A percentile compares a stretch with the other conserved stretches of the same genome.
phyloP scores from a whole-genome alignment of 2,329 filamentous ascomycete genomes.

The Trichophaea hybrida region DNA sequence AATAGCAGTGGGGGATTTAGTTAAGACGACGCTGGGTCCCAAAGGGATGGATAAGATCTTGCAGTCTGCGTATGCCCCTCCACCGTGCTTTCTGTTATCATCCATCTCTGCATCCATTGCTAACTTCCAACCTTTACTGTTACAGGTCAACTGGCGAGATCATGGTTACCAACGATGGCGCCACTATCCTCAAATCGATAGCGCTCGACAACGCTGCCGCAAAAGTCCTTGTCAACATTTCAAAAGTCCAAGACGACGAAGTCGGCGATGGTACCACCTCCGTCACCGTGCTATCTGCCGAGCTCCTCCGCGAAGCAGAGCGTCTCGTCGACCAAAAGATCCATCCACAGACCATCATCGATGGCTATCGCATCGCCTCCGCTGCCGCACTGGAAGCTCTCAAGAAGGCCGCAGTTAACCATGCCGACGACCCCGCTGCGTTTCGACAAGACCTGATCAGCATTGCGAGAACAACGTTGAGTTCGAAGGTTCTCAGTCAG shows the following conservation, averaged over 20 bases:
- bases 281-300: constrained; percentile 88
- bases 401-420: constrained; percentile 72
- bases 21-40: constrained; percentile 91
- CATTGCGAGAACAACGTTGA: constrained; percentile 88
- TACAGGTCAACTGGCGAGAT: constrained; percentile 82
- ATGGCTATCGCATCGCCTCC: constrained; percentile 95
- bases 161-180: constrained; percentile 97
- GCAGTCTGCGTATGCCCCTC: constrained; percentile 62
- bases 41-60: constrained; percentile 99
- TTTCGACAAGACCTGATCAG: constrained; percentile 82
- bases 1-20: constrained; percentile 90
- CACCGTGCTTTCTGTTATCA: background rate
- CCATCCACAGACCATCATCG: constrained; percentile 97
- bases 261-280: constrained; percentile 96
- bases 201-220: constrained; percentile 96
- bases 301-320: constrained; percentile 89
- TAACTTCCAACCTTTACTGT: background rate
- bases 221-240: constrained; percentile 97
- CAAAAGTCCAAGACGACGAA: constrained; percentile 97
- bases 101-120: constrained; percentile 14
- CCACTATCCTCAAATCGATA: constrained; percentile 95
- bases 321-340: constrained; percentile 97
- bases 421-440: constrained; percentile 65
- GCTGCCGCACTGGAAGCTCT: constrained; percentile 72
- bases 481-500: constrained; percentile 91